These are phyloP conservation scores for Canavalia gladiata DNA, from an alignment of 306 rosid genomes.

Conservation along the genomic window DNA sequence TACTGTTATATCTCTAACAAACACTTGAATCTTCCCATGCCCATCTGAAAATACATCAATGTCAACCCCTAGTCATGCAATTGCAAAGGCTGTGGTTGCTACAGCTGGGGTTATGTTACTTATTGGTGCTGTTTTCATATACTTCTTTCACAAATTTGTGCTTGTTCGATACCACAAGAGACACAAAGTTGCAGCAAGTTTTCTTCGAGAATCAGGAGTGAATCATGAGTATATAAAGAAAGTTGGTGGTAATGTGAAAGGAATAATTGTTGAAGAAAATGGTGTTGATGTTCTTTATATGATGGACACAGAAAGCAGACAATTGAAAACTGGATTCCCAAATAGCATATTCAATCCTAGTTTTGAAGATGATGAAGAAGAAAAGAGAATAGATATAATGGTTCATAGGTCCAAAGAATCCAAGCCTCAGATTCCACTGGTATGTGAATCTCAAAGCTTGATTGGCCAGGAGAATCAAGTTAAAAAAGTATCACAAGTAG, in stretches of 20 bases:
- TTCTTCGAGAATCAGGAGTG: conserved; percentile 46
- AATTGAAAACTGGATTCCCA: conserved; percentile 47
- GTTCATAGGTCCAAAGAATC: conserved; percentile 45
- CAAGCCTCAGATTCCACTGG: conserved; percentile 22
- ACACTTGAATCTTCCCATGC: conserved; percentile 17
- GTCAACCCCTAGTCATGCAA: conserved; percentile 46
- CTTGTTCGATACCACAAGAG: conserved; percentile 47
- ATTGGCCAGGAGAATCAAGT: conserved; percentile 14
- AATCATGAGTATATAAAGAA: conserved; percentile 53
- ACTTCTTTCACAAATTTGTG: conserved; percentile 48
- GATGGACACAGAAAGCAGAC: conserved; percentile 60
- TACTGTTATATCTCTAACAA: neutral
- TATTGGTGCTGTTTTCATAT: conserved; percentile 53
- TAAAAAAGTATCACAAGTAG: conserved; percentile 40
- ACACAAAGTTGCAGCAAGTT: conserved; percentile 49
- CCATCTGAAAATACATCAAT: conserved; percentile 45
- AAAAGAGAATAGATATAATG: conserved; percentile 57
- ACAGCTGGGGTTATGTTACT: conserved; percentile 61
- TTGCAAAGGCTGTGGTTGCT: conserved; percentile 62
- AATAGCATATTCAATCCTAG: conserved; percentile 63
- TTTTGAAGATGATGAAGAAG: conserved; percentile 56
- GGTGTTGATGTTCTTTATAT: conserved; percentile 60
- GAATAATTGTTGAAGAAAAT: conserved; percentile 58
- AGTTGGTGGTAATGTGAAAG: conserved; percentile 60
- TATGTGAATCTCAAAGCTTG: conserved; percentile 19